phyloP scores from a whole-genome alignment of 371 early-diverging fungal species.

The Rozella allomycis region DNA sequence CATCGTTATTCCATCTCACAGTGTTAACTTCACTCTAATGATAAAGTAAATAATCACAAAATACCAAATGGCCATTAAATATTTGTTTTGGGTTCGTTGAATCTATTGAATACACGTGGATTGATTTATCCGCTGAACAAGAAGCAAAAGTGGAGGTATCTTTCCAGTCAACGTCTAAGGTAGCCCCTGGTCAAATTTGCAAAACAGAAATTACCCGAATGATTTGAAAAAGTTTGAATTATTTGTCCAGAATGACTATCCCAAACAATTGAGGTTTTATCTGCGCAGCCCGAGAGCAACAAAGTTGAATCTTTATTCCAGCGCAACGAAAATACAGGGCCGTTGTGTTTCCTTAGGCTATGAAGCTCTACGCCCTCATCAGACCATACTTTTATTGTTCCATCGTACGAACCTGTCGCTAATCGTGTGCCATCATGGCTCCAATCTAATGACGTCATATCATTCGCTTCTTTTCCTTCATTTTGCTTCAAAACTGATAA shows the following conservation, averaged over 20 bases:
- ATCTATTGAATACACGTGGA: slow-evolving; percentile 56
- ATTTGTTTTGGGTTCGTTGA: slow-evolving; percentile 34
- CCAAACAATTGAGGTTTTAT: slow-evolving; percentile 66
- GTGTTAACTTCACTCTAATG: slow-evolving; percentile 53
- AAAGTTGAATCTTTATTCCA: slow-evolving; percentile 64
- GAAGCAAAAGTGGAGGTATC: slow-evolving; percentile 77
- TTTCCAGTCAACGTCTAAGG: slow-evolving; percentile 78
- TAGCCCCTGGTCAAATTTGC: slow-evolving; percentile 12
- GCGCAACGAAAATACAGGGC: slow-evolving; percentile 62
- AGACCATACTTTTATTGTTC: slow-evolving; percentile 66
- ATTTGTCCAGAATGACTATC: slow-evolving; percentile 41
- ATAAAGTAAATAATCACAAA: slow-evolving; percentile 1
- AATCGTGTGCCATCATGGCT: slow-evolving; percentile 55
- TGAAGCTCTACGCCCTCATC: slow-evolving; percentile 36
- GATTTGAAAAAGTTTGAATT: slow-evolving; percentile 51
- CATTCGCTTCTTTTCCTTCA: slow-evolving; percentile 29
- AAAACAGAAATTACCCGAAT: slow-evolving; percentile 26
- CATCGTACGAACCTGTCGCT: slow-evolving; percentile 81
- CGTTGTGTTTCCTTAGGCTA: slow-evolving; percentile 44
- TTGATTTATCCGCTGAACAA: slow-evolving; percentile 55
- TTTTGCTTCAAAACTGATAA: slow-evolving; percentile 33
- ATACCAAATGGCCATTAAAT: slow-evolving; percentile 46
- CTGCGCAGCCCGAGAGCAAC: slow-evolving; percentile 54
- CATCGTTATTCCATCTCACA: slow-evolving; percentile 63
- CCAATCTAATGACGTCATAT: slow-evolving; percentile 79